Conservation (phyloP, 2,329 filamentous ascomycete genomes). For the Lomentospora prolificans region DNA sequence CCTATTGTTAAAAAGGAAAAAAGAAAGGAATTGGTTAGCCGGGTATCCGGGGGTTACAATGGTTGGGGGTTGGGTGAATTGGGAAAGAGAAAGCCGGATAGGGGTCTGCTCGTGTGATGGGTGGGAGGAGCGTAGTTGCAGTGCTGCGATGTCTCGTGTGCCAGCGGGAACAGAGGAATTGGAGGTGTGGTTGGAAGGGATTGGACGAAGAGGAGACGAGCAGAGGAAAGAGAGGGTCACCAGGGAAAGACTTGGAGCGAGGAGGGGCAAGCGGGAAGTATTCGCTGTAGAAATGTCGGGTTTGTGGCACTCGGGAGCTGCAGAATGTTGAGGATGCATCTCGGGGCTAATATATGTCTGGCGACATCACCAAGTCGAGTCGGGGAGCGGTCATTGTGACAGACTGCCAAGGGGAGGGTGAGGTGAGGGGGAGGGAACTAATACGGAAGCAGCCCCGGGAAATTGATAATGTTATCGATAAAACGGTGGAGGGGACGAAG, state of each 20-base stretch:
- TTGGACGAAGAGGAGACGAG: background rate
- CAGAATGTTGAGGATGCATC: slow-evolving; percentile 6
- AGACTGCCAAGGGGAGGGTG: background rate
- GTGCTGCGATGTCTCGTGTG: background rate
- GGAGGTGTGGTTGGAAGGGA: background rate
- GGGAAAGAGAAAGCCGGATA: background rate
- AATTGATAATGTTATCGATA: too few relatives aligned
- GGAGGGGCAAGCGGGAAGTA: background rate
- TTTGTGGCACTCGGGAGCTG: background rate
- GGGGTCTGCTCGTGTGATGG: slow-evolving; percentile 1
- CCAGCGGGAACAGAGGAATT: background rate
- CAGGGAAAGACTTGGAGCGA: background rate
- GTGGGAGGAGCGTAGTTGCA: background rate
- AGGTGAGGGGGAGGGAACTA: background rate
- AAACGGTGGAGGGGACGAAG: too few relatives aligned
- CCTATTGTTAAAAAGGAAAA: background rate
- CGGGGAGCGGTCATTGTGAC: background rate
- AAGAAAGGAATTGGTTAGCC: slow-evolving; percentile 2
- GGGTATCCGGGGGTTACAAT: background rate
- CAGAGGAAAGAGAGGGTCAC: background rate
- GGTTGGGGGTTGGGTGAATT: background rate
- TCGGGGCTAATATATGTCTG: background rate
- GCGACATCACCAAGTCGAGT: slow-evolving; percentile 1
- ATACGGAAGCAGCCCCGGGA: too few relatives aligned
- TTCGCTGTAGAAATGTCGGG: background rate